Evolutionary conservation across 1,284 basidiomycete genomes (phyloP).

Genomic region (Meira miltonrushii): DNA sequence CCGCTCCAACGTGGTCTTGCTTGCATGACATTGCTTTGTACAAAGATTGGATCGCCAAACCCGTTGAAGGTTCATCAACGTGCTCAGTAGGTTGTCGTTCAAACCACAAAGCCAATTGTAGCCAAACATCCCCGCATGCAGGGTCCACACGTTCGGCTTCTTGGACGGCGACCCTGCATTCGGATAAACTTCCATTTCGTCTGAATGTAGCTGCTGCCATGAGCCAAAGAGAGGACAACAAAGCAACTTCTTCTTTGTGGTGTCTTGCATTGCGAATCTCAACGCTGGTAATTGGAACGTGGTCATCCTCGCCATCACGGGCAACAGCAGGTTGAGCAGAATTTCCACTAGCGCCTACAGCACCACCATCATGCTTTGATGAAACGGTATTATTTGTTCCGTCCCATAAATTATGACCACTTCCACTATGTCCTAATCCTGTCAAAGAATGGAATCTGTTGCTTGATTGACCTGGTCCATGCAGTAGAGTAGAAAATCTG

Average conservation of each 20-base stretch:
- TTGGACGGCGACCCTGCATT: slow-evolving; percentile 82
- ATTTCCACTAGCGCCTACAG: background rate
- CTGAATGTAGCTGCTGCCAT: slow-evolving; percentile 91
- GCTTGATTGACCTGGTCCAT: too few relatives aligned
- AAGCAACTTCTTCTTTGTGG: slow-evolving; percentile 29
- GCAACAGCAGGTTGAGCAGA: background rate
- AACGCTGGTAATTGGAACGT: slow-evolving; percentile 13
- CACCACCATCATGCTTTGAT: background rate
- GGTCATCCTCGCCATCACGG: background rate
- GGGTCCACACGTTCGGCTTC: slow-evolving; percentile 89
- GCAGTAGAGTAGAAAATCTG: background rate
- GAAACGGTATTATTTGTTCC: background rate
- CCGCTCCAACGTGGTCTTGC: slow-evolving; percentile 33
- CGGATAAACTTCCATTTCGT: slow-evolving; percentile 77
- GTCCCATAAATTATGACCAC: background rate
- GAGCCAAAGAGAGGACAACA: slow-evolving; percentile 82
- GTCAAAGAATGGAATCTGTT: slow-evolving; percentile 6
- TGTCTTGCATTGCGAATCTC: slow-evolving; percentile 18
- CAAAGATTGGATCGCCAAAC: slow-evolving; percentile 40
- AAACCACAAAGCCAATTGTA: slow-evolving; percentile 59
- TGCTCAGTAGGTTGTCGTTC: slow-evolving; percentile 6
- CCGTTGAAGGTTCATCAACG: slow-evolving; percentile 5
- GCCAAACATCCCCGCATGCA: slow-evolving; percentile 83
- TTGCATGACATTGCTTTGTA: slow-evolving; percentile 50
- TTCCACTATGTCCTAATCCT: slow-evolving; percentile 13